A percentile compares a stretch with the other conserved stretches of the same genome.
These are phyloP conservation scores for Aureobasidium namibiae DNA, from an alignment of 2,329 filamentous ascomycete species.

Conservation along the genomic window DNA sequence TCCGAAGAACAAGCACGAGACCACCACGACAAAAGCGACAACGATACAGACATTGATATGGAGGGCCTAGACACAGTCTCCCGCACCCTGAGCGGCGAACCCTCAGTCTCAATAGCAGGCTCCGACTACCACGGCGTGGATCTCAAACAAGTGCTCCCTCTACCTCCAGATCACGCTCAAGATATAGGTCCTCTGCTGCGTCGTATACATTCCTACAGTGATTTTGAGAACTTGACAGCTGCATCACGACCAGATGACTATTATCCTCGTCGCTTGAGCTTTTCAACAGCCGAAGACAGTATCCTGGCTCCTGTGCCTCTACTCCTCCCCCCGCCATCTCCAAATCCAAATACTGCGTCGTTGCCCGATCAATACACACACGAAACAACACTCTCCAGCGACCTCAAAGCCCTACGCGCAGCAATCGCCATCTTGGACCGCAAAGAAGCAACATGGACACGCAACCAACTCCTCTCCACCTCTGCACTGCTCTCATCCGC, in stretches of 20 bases:
- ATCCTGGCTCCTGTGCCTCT: conserved; percentile 38
- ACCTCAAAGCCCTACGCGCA: conserved; percentile 36
- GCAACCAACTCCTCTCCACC: conserved; percentile 48
- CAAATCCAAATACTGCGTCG: background rate
- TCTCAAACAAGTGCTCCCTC: conserved; percentile 46
- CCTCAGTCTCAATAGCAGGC: conserved; percentile 43
- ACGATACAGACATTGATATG: background rate
- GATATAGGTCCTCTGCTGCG: conserved; percentile 44
- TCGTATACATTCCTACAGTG: conserved; percentile 48
- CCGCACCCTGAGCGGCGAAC: conserved; percentile 1
- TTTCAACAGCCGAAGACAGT: conserved; percentile 68
- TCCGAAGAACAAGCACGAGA: background rate
- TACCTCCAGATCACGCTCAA: conserved; percentile 41
- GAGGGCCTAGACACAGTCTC: background rate
- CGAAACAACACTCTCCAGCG: conserved; percentile 6
- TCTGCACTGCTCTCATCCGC: conserved; percentile 54
- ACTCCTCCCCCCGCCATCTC: background rate
- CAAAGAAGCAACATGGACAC: conserved; percentile 54
- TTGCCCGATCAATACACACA: background rate
- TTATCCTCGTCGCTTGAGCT: conserved; percentile 66
- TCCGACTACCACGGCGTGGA: conserved; percentile 54
- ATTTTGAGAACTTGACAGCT: conserved; percentile 17
- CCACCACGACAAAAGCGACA: background rate
- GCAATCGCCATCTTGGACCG: conserved; percentile 45
- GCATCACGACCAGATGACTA: conserved; percentile 40